These are phyloP conservation scores for Hanseniaspora hatyaiensis DNA, from an alignment of 805 yeast species.

Conservation along the genomic window DNA sequence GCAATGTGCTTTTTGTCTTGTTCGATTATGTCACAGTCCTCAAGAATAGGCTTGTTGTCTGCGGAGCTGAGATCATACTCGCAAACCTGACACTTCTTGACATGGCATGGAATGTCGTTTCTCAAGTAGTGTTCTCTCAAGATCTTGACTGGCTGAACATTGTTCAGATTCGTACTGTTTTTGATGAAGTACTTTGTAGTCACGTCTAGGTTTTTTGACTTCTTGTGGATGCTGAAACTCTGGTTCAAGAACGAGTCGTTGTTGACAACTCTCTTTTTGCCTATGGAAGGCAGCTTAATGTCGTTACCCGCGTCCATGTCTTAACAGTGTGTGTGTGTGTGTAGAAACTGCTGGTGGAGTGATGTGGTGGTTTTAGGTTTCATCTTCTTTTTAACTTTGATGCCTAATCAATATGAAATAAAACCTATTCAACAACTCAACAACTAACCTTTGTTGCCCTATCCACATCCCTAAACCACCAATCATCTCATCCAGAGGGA, in stretches of 20 bases:
- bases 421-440: too few species aligned
- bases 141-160: slow-evolving; percentile 41
- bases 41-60: slow-evolving; percentile 44
- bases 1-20: slow-evolving; percentile 52
- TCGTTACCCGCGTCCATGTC: not conserved
- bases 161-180: slow-evolving; percentile 2
- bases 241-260: not conserved
- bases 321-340: too few species aligned
- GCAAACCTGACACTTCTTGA: slow-evolving; percentile 58
- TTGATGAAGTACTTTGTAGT: slow-evolving; percentile 14
- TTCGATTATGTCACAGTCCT: slow-evolving; percentile 48
- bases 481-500: too few species aligned
- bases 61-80: slow-evolving; percentile 45
- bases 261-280: slow-evolving; percentile 13
- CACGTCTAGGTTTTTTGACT: slow-evolving; percentile 8
- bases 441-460: too few species aligned
- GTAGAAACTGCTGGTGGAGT: too few species aligned
- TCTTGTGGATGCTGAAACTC: not conserved
- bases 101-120: slow-evolving; percentile 84
- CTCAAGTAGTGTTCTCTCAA: slow-evolving; percentile 91
- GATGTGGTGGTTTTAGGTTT: too few species aligned
- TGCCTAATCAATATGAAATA: too few species aligned
- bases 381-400: too few species aligned
- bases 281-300: not conserved
- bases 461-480: too few species aligned